Conservation (phyloP, 371 early-diverging fungal genomes). For the Mucor piriformis region DNA sequence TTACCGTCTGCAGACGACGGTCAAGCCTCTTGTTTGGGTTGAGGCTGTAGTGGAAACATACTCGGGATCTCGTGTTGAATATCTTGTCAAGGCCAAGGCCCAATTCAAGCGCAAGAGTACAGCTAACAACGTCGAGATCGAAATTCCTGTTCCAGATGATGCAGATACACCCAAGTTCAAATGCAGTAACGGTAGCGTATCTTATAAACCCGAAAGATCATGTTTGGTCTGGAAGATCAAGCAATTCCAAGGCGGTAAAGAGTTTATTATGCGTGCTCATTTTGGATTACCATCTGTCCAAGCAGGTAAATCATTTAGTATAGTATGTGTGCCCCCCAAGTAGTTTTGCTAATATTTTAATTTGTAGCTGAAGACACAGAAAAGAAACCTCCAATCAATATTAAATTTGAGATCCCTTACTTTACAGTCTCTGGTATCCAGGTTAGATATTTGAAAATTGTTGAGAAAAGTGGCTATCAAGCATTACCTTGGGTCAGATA, state of each 20-base stretch:
- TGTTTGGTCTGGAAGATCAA: slow-evolving; percentile 97
- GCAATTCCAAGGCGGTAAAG: slow-evolving; percentile 97
- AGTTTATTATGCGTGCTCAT: slow-evolving; percentile 93
- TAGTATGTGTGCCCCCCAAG: too few species aligned
- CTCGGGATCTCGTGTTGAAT: slow-evolving; percentile 93
- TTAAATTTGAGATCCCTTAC: slow-evolving; percentile 98
- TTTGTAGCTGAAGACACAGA: slow-evolving; percentile 83
- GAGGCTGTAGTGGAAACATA: slow-evolving; percentile 94
- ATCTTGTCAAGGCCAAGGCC: slow-evolving; percentile 94
- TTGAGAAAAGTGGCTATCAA: slow-evolving; percentile 97
- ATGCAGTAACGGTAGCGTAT: slow-evolving; percentile 87
- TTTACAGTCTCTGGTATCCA: slow-evolving; percentile 97
- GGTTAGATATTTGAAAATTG: slow-evolving; percentile 98
- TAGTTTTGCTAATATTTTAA: neutral
- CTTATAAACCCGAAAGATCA: slow-evolving; percentile 93
- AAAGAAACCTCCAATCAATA: slow-evolving; percentile 93
- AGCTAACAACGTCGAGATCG: slow-evolving; percentile 97
- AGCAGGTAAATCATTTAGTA: slow-evolving; percentile 59
- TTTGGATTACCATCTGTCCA: slow-evolving; percentile 96
- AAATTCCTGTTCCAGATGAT: slow-evolving; percentile 97
- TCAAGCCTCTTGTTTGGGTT: slow-evolving; percentile 96
- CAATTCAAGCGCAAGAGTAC: slow-evolving; percentile 97
- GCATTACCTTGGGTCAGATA: slow-evolving; percentile 99
- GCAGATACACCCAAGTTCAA: slow-evolving; percentile 97
- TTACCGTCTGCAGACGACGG: slow-evolving; percentile 87